These are phyloP conservation scores for Diplodia sapinea DNA, from an alignment of 2,329 filamentous ascomycete genomes.

Conservation along the genomic window DNA sequence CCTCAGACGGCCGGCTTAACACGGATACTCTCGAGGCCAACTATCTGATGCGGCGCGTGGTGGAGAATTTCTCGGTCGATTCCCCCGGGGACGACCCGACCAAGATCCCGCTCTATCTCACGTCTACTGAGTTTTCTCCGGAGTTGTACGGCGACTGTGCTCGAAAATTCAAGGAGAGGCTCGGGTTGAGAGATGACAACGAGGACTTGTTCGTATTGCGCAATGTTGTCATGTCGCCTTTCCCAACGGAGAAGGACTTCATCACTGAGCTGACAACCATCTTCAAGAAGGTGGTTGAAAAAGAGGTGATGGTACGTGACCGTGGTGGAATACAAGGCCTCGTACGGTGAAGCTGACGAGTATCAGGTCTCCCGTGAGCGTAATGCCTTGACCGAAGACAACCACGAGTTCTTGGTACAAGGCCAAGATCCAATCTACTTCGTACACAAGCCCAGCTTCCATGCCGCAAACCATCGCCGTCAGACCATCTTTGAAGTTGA, in stretches of 20 bases:
- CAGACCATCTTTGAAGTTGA: constrained; percentile 48
- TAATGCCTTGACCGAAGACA: constrained; percentile 45
- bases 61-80: constrained; percentile 52
- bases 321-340: not conserved
- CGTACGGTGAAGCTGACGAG: not conserved
- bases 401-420: constrained; percentile 50
- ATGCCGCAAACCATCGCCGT: constrained; percentile 49
- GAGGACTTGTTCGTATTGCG: constrained; percentile 54
- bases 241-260: constrained; percentile 50
- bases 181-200: constrained; percentile 43
- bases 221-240: constrained; percentile 58
- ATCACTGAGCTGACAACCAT: constrained; percentile 46
- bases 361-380: constrained; percentile 38
- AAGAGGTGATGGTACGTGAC: constrained; percentile 36
- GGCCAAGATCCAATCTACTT: constrained; percentile 46
- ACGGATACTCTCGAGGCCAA: constrained; percentile 56
- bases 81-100: constrained; percentile 49
- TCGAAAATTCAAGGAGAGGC: constrained; percentile 50
- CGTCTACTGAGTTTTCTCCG: constrained; percentile 52
- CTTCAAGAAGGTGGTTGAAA: constrained; percentile 42
- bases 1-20: constrained; percentile 50
- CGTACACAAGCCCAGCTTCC: constrained; percentile 49
- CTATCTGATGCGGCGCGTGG: constrained; percentile 55
- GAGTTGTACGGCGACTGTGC: constrained; percentile 53
- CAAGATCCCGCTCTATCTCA: constrained; percentile 53